Base-by-base conservation (phyloP, 2,329 filamentous ascomycete genomes). In the Aotearoamyces nothofagi region DNA sequence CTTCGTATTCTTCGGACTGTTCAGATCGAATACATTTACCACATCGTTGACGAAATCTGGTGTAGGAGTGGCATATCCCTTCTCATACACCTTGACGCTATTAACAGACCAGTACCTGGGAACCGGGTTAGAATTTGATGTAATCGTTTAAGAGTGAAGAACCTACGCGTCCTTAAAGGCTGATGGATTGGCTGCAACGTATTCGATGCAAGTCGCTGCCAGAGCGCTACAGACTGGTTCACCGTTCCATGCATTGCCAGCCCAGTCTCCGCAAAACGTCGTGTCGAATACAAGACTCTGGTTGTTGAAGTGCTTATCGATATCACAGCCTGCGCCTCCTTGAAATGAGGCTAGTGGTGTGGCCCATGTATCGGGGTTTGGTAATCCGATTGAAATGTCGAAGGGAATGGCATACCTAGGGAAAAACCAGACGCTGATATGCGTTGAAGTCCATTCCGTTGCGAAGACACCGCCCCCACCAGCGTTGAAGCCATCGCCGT, bases 241-340 rank as follows among this genome's bases (percentile, higher is more conserved):
- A 63, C 34, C 45, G 50, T 45, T 26, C 76, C 78, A 92, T 27
- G 74, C 69, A 26, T 57, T 50, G 35, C 79, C 80, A 6, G 83
- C 84, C 82, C 82, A 92, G 46, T 78, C 70, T 17, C 84, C 84
- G 52, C 84, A 93, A 51, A 92, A 80, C 9, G 78, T 79, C 2
- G 74, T 87, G 55, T 86, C 71, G 52, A 87, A 74, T 40, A 84
- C 69, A 38, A 94, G 71, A 42, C 76, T 68, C 57, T 92, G 66
- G 34, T 77, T 54, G 32, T 58, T 58, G 57, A 94, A 90, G 51
- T 75, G 64, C 2, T 54, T 42, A 38, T 72, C 58, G 38, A 92
- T 77, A 42, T 86, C 57, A 54, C 86, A 94, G 33, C 57, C 61
- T 33, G 58, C 62, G 2, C 44, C 39, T 5, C 60, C 63, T 2